Evolutionary conservation across 108 stramenopile species (phyloP).

Genomic region (Nitzschia inconspicua): DNA sequence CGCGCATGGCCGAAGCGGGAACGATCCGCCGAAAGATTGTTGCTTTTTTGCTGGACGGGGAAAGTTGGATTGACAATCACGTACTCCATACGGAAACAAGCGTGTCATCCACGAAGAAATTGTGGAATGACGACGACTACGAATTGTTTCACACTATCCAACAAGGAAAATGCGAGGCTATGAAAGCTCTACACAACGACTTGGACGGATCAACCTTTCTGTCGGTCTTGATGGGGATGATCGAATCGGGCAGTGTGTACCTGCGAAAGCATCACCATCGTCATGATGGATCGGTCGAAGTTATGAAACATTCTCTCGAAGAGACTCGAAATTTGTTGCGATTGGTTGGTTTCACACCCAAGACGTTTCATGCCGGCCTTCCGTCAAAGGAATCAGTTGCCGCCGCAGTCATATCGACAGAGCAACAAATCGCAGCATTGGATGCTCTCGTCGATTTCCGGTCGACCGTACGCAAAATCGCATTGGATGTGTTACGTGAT

Average conservation of each 20-base stretch:
- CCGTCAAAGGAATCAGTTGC: background rate
- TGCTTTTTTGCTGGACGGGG: slow-evolving; percentile 61
- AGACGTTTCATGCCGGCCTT: slow-evolving; percentile 53
- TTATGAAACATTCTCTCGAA: slow-evolving; percentile 34
- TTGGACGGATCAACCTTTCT: slow-evolving; percentile 65
- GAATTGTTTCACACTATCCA: slow-evolving; percentile 32
- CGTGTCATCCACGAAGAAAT: slow-evolving; percentile 10
- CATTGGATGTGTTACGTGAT: slow-evolving; percentile 36
- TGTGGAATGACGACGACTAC: slow-evolving; percentile 48
- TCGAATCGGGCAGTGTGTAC: slow-evolving; percentile 44
- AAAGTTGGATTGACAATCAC: slow-evolving; percentile 39
- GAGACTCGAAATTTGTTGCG: slow-evolving; percentile 41
- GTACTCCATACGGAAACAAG: slow-evolving; percentile 1
- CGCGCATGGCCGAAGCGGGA: slow-evolving; percentile 60
- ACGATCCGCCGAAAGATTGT: slow-evolving; percentile 52
- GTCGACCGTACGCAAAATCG: slow-evolving; percentile 38
- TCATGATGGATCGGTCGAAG: slow-evolving; percentile 31
- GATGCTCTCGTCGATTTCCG: slow-evolving; percentile 66
- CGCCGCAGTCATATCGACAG: background rate
- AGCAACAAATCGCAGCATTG: slow-evolving; percentile 22
- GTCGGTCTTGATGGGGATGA: slow-evolving; percentile 41
- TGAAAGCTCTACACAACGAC: slow-evolving; percentile 39
- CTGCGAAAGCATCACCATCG: background rate
- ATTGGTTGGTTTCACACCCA: slow-evolving; percentile 67
- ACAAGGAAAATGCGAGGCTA: slow-evolving; percentile 15